Evolutionary conservation across 768 basidiomycete genomes (phyloP).

Genomic region (Piloderma croceum): DNA sequence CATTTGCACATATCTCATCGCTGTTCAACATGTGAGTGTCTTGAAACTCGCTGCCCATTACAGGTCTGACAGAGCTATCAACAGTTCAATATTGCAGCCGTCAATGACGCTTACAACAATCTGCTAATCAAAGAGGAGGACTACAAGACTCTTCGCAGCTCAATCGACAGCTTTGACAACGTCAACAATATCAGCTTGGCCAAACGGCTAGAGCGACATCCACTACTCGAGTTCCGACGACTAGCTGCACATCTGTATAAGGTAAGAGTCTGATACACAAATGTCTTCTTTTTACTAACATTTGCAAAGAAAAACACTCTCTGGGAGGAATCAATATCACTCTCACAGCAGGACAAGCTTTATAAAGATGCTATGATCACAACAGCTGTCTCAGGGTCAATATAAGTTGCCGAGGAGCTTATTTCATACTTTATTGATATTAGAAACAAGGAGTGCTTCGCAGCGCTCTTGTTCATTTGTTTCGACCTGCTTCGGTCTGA

Average conservation of each 20-base stretch:
- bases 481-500: slow-evolving; percentile 95
- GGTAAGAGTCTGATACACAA: too few species aligned
- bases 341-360: slow-evolving; percentile 94
- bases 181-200: slow-evolving; percentile 91
- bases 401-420: slow-evolving; percentile 90
- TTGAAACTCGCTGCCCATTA: background rate
- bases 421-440: slow-evolving; percentile 97
- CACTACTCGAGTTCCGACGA: slow-evolving; percentile 90
- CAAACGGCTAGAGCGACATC: slow-evolving; percentile 80
- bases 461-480: slow-evolving; percentile 83
- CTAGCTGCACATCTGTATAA: slow-evolving; percentile 96
- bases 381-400: slow-evolving; percentile 76
- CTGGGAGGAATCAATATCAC: slow-evolving; percentile 94
- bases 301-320: slow-evolving; percentile 74
- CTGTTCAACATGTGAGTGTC: slow-evolving; percentile 79
- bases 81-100: slow-evolving; percentile 90
- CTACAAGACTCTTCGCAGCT: slow-evolving; percentile 94
- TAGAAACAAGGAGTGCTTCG: slow-evolving; percentile 97
- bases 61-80: slow-evolving; percentile 3
- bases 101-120: slow-evolving; percentile 97
- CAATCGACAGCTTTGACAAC: slow-evolving; percentile 97
- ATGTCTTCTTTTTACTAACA: too few species aligned
- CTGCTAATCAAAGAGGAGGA: slow-evolving; percentile 99
- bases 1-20: slow-evolving; percentile 93
- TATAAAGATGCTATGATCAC: slow-evolving; percentile 97